Conservation (phyloP, 1,284 basidiomycete species). For the Pseudozyma tsukubaensis region DNA sequence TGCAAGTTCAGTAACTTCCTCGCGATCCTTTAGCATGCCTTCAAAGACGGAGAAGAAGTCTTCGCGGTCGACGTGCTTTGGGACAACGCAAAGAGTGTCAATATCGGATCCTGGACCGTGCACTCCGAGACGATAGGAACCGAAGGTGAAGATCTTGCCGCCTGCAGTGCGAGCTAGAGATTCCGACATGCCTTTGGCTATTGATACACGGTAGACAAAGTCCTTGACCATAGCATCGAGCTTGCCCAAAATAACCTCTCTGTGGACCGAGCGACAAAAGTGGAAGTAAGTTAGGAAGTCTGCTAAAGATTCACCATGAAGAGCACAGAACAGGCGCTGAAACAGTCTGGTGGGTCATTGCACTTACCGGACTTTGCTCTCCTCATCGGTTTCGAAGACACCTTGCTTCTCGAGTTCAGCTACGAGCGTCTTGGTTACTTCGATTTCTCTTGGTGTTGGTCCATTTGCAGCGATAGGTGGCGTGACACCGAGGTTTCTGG, state of each 20-base stretch:
- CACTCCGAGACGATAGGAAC: slow-evolving; percentile 84
- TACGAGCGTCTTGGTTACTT: slow-evolving; percentile 84
- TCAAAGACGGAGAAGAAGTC: slow-evolving; percentile 96
- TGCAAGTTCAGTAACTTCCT: slow-evolving; percentile 88
- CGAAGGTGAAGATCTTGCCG: slow-evolving; percentile 99
- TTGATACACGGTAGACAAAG: slow-evolving; percentile 87
- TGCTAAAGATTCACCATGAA: background rate
- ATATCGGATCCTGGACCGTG: slow-evolving; percentile 97
- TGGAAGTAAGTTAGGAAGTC: background rate
- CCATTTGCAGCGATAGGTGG: slow-evolving; percentile 81
- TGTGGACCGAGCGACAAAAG: slow-evolving; percentile 67
- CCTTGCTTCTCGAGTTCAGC: slow-evolving; percentile 87
- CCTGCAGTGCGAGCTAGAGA: slow-evolving; percentile 85
- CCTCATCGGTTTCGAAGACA: slow-evolving; percentile 89
- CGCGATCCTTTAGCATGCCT: slow-evolving; percentile 84
- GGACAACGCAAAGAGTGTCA: slow-evolving; percentile 97
- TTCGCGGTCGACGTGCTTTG: slow-evolving; percentile 92
- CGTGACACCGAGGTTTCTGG: slow-evolving; percentile 73
- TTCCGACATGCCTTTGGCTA: slow-evolving; percentile 85
- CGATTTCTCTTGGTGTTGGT: slow-evolving; percentile 65
- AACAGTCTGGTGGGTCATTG: background rate
- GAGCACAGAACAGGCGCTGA: background rate
- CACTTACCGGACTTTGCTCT: slow-evolving; percentile 85
- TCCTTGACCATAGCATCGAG: slow-evolving; percentile 90
- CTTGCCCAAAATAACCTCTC: slow-evolving; percentile 91